These are phyloP conservation scores for Pulveroboletus sp. DNA, from an alignment of 1,284 basidiomycete genomes.

Conservation along the genomic window DNA sequence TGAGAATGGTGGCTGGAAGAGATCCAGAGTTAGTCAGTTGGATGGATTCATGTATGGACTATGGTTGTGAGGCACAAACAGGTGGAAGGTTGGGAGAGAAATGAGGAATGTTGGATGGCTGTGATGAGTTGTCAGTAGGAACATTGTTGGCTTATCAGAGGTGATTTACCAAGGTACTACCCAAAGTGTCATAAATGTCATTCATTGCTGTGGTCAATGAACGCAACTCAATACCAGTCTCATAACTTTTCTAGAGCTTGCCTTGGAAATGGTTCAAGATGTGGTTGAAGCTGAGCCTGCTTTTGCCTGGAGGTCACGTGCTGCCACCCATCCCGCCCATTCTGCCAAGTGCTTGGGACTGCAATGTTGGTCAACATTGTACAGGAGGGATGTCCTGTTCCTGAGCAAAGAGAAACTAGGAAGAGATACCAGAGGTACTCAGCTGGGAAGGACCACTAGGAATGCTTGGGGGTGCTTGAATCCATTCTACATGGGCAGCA, in stretches of 20 bases:
- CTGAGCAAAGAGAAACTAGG: constrained; percentile 41
- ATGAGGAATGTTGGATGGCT: constrained; percentile 61
- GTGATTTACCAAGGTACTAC: constrained; percentile 72
- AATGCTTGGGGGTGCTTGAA: constrained; percentile 25
- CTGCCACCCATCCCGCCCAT: constrained; percentile 77
- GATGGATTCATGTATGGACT: constrained; percentile 35
- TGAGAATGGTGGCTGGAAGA: constrained; percentile 27
- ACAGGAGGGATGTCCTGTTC: constrained; percentile 37
- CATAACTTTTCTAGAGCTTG: constrained; percentile 92
- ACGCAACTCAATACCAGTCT: constrained; percentile 89
- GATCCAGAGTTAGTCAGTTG: constrained; percentile 28
- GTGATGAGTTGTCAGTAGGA: constrained; percentile 14
- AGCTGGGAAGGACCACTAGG: constrained; percentile 31
- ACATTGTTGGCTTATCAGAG: neutral
- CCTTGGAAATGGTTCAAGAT: constrained; percentile 79
- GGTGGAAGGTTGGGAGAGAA: constrained; percentile 67
- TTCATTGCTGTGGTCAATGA: constrained; percentile 81
- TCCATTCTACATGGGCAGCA: constrained; percentile 64
- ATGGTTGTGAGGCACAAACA: constrained; percentile 58
- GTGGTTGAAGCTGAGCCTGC: constrained; percentile 81
- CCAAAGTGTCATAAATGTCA: constrained; percentile 91
- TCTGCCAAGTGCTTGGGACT: constrained; percentile 59
- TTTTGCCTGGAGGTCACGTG: constrained; percentile 70
- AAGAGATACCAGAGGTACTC: constrained; percentile 32
- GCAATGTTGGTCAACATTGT: constrained; percentile 56